Conservation (phyloP, 441 rosid species). For the Dalechampia spathulata region DNA sequence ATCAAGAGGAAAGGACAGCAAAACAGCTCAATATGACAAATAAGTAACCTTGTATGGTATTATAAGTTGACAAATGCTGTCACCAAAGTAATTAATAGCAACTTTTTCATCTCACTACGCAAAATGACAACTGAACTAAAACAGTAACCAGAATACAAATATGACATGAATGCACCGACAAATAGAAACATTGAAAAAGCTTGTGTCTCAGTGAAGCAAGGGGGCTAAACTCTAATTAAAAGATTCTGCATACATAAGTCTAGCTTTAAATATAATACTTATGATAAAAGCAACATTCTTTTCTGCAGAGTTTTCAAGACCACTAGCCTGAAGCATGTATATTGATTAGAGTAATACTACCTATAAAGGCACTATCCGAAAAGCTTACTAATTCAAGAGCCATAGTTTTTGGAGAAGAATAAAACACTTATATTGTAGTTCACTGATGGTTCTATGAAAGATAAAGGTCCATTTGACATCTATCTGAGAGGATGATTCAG, state of each 20-base stretch:
- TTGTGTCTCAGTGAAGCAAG: neutral
- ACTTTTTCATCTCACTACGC: neutral
- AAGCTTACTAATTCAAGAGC: neutral
- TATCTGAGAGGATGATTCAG: neutral
- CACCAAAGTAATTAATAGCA: neutral
- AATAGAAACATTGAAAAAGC: neutral
- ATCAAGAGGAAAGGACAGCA: constrained; percentile 10
- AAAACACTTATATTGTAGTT: too few relatives aligned
- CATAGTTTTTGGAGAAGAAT: too few relatives aligned
- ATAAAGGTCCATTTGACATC: neutral
- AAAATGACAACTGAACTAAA: too few relatives aligned
- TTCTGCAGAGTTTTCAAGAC: neutral
- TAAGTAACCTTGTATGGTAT: neutral
- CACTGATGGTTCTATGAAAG: neutral
- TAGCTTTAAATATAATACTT: neutral
- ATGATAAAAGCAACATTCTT: neutral
- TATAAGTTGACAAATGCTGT: neutral
- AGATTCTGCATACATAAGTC: neutral
- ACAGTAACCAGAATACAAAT: too few relatives aligned
- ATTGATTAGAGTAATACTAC: neutral
- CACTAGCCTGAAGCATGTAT: neutral
- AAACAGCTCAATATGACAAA: neutral
- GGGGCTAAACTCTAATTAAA: neutral
- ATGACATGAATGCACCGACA: too few relatives aligned
- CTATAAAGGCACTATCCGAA: neutral